These are phyloP conservation scores for Lactarius deliciosus DNA, from an alignment of 768 basidiomycete genomes.

Conservation along the genomic window DNA sequence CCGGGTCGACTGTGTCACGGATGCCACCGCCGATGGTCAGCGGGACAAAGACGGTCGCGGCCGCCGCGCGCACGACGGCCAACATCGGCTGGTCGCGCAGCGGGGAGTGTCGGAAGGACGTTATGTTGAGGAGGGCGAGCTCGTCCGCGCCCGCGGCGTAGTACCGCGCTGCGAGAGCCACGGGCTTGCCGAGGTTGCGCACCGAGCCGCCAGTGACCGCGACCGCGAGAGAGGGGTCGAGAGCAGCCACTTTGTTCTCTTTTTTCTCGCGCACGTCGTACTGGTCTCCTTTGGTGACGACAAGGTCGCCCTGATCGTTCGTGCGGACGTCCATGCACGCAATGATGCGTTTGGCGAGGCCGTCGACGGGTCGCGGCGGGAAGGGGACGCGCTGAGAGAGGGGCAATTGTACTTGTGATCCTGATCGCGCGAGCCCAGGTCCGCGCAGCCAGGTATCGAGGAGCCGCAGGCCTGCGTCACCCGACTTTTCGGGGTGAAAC, in stretches of 20 bases:
- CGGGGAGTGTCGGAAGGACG: slow-evolving; percentile 96
- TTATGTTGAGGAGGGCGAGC: slow-evolving; percentile 97
- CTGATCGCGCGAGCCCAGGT: slow-evolving; percentile 40
- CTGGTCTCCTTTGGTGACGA: slow-evolving; percentile 99
- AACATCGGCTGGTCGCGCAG: slow-evolving; percentile 98
- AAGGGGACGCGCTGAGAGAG: slow-evolving; percentile 40
- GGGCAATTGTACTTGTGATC: slow-evolving; percentile 36
- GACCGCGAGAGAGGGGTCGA: slow-evolving; percentile 32
- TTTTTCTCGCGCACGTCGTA: slow-evolving; percentile 96
- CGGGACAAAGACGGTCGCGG: slow-evolving; percentile 92
- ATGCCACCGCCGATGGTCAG: slow-evolving; percentile 98
- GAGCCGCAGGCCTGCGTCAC: slow-evolving; percentile 77
- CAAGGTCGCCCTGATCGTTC: slow-evolving; percentile 94
- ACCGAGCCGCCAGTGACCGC: slow-evolving; percentile 66
- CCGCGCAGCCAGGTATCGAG: slow-evolving; percentile 77
- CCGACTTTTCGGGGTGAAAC: slow-evolving; percentile 99
- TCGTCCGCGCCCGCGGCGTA: slow-evolving; percentile 91
- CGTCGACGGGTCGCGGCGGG: slow-evolving; percentile 50
- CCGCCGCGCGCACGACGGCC: slow-evolving; percentile 87
- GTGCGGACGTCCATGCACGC: slow-evolving; percentile 98
- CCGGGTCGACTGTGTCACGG: slow-evolving; percentile 93
- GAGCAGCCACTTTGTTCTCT: slow-evolving; percentile 51
- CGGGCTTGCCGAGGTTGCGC: slow-evolving; percentile 96
- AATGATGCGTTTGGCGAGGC: slow-evolving; percentile 90
- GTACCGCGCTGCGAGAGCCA: slow-evolving; percentile 85